These are phyloP conservation scores for Corynascus novoguineensis DNA, from an alignment of 495 filamentous ascomycete genomes.

Conservation along the genomic window DNA sequence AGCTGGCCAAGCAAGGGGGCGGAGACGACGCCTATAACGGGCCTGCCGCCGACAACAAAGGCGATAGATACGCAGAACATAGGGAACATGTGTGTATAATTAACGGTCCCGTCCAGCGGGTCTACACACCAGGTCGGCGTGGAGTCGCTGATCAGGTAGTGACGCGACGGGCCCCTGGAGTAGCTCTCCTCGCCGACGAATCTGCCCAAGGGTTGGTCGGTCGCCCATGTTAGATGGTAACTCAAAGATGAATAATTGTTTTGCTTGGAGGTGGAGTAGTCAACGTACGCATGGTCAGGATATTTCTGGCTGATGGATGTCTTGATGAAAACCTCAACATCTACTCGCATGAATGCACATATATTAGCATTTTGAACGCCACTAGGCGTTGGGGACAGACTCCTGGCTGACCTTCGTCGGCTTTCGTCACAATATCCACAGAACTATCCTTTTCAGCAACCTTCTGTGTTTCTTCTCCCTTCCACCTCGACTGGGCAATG, in stretches of 20 bases:
- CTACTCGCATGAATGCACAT: too few relatives aligned
- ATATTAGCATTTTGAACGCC: not conserved
- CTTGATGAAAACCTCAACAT: conserved; percentile 63
- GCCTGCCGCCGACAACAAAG: conserved; percentile 50
- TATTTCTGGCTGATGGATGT: conserved; percentile 49
- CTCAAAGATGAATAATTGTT: not conserved
- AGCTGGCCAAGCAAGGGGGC: conserved; percentile 59
- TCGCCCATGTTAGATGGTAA: not conserved
- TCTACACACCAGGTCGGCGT: conserved; percentile 65
- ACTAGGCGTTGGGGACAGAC: not conserved
- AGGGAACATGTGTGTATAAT: conserved; percentile 67
- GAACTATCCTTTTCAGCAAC: conserved; percentile 57
- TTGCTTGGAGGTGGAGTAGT: not conserved
- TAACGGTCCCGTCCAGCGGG: conserved; percentile 66
- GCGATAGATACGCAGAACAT: conserved; percentile 69
- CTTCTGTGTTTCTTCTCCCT: conserved; percentile 21
- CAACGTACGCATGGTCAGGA: conserved; percentile 54
- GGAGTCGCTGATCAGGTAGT: conserved; percentile 53
- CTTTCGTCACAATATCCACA: conserved; percentile 67
- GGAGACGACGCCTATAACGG: conserved; percentile 61
- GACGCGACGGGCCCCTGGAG: conserved; percentile 50
- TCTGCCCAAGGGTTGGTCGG: conserved; percentile 31
- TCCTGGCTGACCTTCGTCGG: conserved; percentile 55
- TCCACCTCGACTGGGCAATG: conserved; percentile 44
- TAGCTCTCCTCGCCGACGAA: conserved; percentile 71